Percentiles rank a stretch among this genome's conserved stretches.
These are phyloP conservation scores for Jatropha curcas DNA, from an alignment of 345 rosid genomes.

Conservation along the genomic window DNA sequence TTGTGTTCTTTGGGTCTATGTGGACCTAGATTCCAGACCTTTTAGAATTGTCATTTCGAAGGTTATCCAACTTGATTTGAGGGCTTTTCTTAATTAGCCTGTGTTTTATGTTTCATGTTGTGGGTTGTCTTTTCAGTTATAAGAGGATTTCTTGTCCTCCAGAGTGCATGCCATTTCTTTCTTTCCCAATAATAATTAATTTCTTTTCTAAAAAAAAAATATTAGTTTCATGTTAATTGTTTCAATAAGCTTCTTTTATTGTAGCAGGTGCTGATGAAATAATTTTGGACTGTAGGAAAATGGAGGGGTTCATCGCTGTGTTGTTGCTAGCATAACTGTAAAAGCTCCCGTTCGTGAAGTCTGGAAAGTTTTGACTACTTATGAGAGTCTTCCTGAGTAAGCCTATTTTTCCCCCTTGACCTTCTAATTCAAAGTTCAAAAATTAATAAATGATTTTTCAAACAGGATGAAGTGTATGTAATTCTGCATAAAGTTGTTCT, in stretches of 20 bases:
- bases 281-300: constrained; percentile 72
- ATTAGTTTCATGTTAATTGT: constrained; percentile 17
- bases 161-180: too few relatives aligned
- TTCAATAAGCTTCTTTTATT: constrained; percentile 18
- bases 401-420: constrained; percentile 19
- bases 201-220: too few relatives aligned
- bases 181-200: too few relatives aligned
- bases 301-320: constrained; percentile 96
- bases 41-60: too few relatives aligned
- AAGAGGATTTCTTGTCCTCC: too few relatives aligned
- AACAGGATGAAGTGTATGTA: neutral
- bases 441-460: neutral
- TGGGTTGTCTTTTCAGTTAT: too few relatives aligned
- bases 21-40: too few relatives aligned
- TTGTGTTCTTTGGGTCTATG: too few relatives aligned
- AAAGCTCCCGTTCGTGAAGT: constrained; percentile 92
- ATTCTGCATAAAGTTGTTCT: neutral
- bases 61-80: too few relatives aligned
- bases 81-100: too few relatives aligned
- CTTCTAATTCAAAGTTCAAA: neutral
- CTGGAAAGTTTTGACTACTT: constrained; percentile 89
- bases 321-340: constrained; percentile 91
- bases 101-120: too few relatives aligned
- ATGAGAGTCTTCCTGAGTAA: constrained; percentile 97
- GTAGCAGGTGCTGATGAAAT: constrained; percentile 38